Percentiles rank a stretch among this genome's conserved stretches.
These are phyloP conservation scores for Lepidium africanum DNA, from an alignment of 345 rosid species.

Conservation along the genomic window DNA sequence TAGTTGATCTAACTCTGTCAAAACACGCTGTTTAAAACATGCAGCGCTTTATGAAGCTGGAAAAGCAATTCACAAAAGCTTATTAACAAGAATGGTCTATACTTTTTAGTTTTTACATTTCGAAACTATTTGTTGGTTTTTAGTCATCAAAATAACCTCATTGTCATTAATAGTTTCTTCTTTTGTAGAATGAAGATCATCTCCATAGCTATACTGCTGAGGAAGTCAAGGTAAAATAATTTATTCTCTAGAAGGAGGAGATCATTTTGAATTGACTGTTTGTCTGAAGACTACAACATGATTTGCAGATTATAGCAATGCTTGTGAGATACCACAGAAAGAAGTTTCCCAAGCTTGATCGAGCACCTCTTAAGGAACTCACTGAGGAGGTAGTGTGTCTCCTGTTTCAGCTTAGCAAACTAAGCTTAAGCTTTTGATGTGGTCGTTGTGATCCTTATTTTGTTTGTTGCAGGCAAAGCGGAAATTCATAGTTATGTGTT, in stretches of 20 bases:
- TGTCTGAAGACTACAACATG: slow-evolving; percentile 10
- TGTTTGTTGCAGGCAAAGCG: slow-evolving; percentile 31
- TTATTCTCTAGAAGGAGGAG: slow-evolving; percentile 1
- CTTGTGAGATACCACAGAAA: slow-evolving; percentile 64
- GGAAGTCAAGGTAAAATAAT: slow-evolving; percentile 57
- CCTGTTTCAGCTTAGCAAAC: slow-evolving; percentile 1
- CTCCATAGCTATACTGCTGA: slow-evolving; percentile 48
- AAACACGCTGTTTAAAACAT: not conserved
- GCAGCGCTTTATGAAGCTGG: not conserved
- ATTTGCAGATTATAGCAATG: slow-evolving; percentile 51
- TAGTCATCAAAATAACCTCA: not conserved
- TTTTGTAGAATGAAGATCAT: slow-evolving; percentile 46
- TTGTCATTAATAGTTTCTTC: slow-evolving; percentile 8
- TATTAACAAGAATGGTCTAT: not conserved
- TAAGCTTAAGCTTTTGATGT: not conserved
- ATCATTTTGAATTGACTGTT: not conserved
- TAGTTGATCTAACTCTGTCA: slow-evolving; percentile 6
- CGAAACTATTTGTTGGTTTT: not conserved
- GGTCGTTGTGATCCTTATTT: not conserved
- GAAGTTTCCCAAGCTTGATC: slow-evolving; percentile 47
- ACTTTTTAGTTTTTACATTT: not conserved
- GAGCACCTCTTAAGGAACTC: slow-evolving; percentile 30
- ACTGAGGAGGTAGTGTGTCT: slow-evolving; percentile 38
- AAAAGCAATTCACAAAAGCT: not conserved
- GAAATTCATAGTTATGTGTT: slow-evolving; percentile 43